Evolutionary conservation across 495 filamentous ascomycete genomes (phyloP).

Genomic region (Penicillium riverlandense): DNA sequence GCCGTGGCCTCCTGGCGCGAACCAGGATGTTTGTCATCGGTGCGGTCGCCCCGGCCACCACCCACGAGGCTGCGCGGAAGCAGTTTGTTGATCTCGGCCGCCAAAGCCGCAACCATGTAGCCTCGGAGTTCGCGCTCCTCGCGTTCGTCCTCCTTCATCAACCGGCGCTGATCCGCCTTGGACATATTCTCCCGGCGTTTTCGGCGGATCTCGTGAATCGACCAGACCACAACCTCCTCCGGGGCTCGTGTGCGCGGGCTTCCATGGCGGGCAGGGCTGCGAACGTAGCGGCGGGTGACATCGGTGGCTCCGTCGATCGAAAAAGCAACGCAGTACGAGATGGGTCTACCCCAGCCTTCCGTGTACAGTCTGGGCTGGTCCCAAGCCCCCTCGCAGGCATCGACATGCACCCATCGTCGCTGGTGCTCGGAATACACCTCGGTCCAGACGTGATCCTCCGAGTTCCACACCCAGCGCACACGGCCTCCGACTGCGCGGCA

Average conservation of each 20-base stretch:
- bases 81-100: slow-evolving; percentile 51
- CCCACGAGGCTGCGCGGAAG: slow-evolving; percentile 27
- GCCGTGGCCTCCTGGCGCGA: slow-evolving; percentile 53
- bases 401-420: slow-evolving; percentile 93
- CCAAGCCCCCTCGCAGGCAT: slow-evolving; percentile 91
- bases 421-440: slow-evolving; percentile 95
- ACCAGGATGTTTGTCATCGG: slow-evolving; percentile 34
- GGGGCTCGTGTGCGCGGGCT: slow-evolving; percentile 64
- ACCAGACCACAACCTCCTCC: slow-evolving; percentile 83
- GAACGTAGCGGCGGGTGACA: slow-evolving; percentile 92
- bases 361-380: slow-evolving; percentile 90
- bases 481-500: slow-evolving; percentile 86
- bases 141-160: slow-evolving; percentile 81
- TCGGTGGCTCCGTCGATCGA: slow-evolving; percentile 92
- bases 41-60: slow-evolving; percentile 7
- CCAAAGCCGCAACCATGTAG: slow-evolving; percentile 67
- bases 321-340: slow-evolving; percentile 96
- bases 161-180: slow-evolving; percentile 71
- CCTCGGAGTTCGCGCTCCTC: slow-evolving; percentile 79
- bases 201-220: slow-evolving; percentile 81
- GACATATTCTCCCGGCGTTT: slow-evolving; percentile 69
- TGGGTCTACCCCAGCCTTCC: slow-evolving; percentile 89
- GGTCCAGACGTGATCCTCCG: slow-evolving; percentile 95
- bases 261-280: slow-evolving; percentile 67
- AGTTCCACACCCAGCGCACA: slow-evolving; percentile 97